Conservation (phyloP, 2,329 filamentous ascomycete genomes). For the Xylariaceae sp. region DNA sequence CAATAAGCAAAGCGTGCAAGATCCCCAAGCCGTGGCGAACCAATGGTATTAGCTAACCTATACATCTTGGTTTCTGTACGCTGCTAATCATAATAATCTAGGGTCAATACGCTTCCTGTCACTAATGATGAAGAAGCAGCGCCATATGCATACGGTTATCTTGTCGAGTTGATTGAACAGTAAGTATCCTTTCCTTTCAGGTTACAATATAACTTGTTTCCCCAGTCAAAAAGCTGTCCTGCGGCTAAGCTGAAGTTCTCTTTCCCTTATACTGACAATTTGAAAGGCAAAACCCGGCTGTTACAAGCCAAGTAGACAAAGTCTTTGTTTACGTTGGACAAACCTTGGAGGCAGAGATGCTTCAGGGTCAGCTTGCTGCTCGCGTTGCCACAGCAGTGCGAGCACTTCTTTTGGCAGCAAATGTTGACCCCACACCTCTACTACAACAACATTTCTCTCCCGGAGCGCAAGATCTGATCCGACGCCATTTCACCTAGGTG, state of each 20-base stretch:
- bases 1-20: constrained; percentile 77
- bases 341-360: constrained; percentile 87
- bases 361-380: constrained; percentile 82
- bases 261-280: constrained; percentile 12
- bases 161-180: constrained; percentile 92
- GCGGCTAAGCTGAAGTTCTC: not conserved
- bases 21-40: constrained; percentile 76
- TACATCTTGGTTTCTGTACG: not conserved
- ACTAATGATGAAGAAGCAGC: constrained; percentile 97
- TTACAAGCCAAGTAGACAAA: constrained; percentile 78
- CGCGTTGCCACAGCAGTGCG: constrained; percentile 82
- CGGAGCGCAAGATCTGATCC: constrained; percentile 81
- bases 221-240: not conserved
- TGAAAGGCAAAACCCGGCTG: constrained; percentile 80
- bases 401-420: constrained; percentile 74
- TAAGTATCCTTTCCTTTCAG: constrained; percentile 59
- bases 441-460: constrained; percentile 73
- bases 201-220: not conserved
- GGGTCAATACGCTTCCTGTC: constrained; percentile 87
- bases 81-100: constrained; percentile 19
- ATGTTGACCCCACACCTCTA: constrained; percentile 77
- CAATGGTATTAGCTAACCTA: constrained; percentile 61
- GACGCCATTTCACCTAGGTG: constrained; percentile 73
- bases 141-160: constrained; percentile 92
- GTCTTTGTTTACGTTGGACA: constrained; percentile 86